Base-by-base conservation (phyloP, 306 rosid genomes). In the Ormosia emarginata region DNA sequence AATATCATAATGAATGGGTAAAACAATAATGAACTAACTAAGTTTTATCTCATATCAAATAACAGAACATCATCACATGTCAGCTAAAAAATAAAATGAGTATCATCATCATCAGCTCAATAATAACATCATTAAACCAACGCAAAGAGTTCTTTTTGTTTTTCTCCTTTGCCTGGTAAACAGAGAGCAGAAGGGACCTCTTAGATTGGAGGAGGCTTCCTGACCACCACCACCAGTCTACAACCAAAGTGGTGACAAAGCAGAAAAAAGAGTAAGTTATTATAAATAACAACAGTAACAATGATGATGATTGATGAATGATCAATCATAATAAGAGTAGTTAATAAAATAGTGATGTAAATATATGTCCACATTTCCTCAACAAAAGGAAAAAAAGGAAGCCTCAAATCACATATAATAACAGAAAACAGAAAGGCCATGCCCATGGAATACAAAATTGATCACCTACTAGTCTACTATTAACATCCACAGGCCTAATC, bases 81-180 rank as follows among this genome's bases (percentile, higher is more conserved):
- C n/a, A 53, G 32, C 40, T 41, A 12, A 58, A 59, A 59, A 59
- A 8, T 13, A 6, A 73, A 30, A n/a, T n/a, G 40, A 55, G n/a
- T 3, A 74, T 4, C 24, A 24, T 24, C 24, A 62, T 30, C 40
- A 44, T 47, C 44, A 34, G 52, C 73, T 52, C 18, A 37, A 39
- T 17, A 79, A 44, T 55, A n/a, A n/a, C n/a, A 63, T 77, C 72
- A 46, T 52, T 63, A 62, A 77, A 77, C 11, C 5, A 33, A 59
- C 18, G 4, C 63, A 71, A 36, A 68, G 37, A 30, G 2, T 2
- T 64, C 12, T 13, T 61, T 8, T 32, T n/a, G 24, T 24, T 72
- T 34, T 53, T 4, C 6, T 57, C 30, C 39, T 10, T 24, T 36
- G 39, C 18, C 33, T 46, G 37, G 49, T 33, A 62, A 62, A 76